Evolutionary conservation across 2,329 filamentous ascomycete genomes (phyloP), one percentile per base, ranked within the genome.

Genomic region (Aspergillus sp.): DNA sequence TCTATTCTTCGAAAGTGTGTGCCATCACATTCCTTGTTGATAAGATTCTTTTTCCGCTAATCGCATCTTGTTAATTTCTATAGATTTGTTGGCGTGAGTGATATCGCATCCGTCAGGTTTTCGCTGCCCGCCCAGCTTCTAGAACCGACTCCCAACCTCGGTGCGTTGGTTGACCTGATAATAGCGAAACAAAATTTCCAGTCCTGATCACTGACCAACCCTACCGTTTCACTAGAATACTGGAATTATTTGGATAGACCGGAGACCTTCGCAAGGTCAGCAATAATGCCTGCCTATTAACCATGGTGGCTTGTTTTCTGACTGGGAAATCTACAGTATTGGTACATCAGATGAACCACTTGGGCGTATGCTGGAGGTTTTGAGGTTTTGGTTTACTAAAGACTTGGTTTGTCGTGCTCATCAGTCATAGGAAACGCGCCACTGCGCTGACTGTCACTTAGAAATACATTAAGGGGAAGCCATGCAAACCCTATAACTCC

Each of bases 361-460:
- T 55, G 93, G 95, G 67, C 91, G 95, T 66, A 97, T 97, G 90
- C 84, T 99, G 51, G 93, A 93, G 70, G 91, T 96, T 30, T 78
- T 98, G 67, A 88, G 93, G 59, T 99, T 98, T 77, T 99, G 95
- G 95, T 96, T 98, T 70, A 98, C 95, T 62, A 99, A 99, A 76
- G 95, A 99, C 75, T 75, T 99, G 75, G 84, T 86, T 78, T 64
- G 72, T 64, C 44, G 56, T 56, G 47, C 37, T 11, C 6, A 12
- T 57, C 12, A 40, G 24, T 44, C 24, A 40, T 24, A 34, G 3
- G 13, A 13, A n/a, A 19, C 30, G 34, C 42, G 20, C 33, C 27
- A 46, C 57, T 44, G 50, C 27, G 59, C 66, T 73, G 52, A 68
- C 51, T 17, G 8, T 52, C 13, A 51, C 45, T 56, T 68, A 87